Percentiles rank a stretch among this genome's conserved stretches.
Evolutionary conservation across 495 filamentous ascomycete genomes (phyloP).

Genomic region (Talaromyces borbonicus): DNA sequence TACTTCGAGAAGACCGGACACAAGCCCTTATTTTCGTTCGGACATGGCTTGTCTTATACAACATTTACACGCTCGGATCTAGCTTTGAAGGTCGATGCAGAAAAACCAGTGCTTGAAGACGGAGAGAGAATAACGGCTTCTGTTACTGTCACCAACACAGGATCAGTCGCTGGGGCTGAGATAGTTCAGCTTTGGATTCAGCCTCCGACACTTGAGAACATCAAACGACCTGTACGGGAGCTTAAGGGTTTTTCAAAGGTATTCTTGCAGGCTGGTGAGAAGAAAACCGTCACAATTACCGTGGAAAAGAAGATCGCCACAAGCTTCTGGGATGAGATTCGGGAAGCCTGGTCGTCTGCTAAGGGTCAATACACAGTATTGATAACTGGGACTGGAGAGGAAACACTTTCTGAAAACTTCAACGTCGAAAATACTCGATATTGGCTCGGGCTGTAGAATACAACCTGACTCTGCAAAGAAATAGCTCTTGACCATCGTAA

Average conservation of each 20-base stretch:
- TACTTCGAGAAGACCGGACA: conserved; percentile 68
- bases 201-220: conserved; percentile 33
- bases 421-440: conserved; percentile 46
- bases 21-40: conserved; percentile 65
- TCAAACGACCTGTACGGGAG: conserved; percentile 63
- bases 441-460: conserved; percentile 38
- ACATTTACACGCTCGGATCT: conserved; percentile 60
- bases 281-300: conserved; percentile 50
- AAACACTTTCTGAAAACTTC: conserved; percentile 35
- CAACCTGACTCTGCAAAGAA: not conserved
- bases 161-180: conserved; percentile 56
- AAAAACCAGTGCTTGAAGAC: conserved; percentile 30
- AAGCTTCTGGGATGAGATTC: conserved; percentile 70
- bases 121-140: conserved; percentile 48
- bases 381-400: conserved; percentile 45
- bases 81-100: conserved; percentile 28
- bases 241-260: conserved; percentile 77
- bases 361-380: conserved; percentile 60
- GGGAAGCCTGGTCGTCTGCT: conserved; percentile 66
- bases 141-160: conserved; percentile 61
- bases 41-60: conserved; percentile 76
- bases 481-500: no score
- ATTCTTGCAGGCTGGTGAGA: conserved; percentile 56
- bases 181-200: conserved; percentile 67
- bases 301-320: conserved; percentile 66